Conservation (phyloP, 129 eudicot species). For the Pulicaria dysenterica region DNA sequence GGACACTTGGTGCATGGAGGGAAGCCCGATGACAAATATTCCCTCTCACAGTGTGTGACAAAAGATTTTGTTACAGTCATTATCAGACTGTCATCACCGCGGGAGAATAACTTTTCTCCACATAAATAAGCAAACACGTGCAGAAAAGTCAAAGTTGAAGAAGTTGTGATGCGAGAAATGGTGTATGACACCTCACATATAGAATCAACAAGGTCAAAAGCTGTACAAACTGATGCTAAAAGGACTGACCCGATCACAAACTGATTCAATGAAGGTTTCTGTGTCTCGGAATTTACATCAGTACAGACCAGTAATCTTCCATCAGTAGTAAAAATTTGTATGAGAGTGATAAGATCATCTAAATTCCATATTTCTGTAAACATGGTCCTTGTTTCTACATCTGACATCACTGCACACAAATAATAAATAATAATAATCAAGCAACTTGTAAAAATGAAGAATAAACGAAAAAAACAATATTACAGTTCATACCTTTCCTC, state of each 20-base stretch:
- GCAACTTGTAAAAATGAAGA: neutral
- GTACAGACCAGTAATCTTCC: constrained; percentile 41
- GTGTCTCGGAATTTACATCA: constrained; percentile 32
- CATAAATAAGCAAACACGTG: constrained; percentile 73
- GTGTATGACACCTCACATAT: constrained; percentile 65
- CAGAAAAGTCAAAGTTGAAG: constrained; percentile 47
- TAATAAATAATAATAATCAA: neutral
- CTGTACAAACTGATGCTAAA: constrained; percentile 65
- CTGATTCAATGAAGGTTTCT: constrained; percentile 52
- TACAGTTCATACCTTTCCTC: constrained; percentile 49
- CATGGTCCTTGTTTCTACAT: constrained; percentile 41
- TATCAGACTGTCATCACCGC: constrained; percentile 39
- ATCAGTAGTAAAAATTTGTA: constrained; percentile 57
- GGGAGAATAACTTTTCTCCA: constrained; percentile 54
- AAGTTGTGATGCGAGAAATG: constrained; percentile 40
- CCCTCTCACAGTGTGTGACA: constrained; percentile 54
- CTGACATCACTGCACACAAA: constrained; percentile 58
- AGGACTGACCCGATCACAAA: constrained; percentile 54
- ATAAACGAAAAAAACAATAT: constrained; percentile 13
- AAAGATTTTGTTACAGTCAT: constrained; percentile 66
- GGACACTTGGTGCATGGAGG: constrained; percentile 69
- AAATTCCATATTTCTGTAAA: constrained; percentile 45
- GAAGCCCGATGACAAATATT: constrained; percentile 32
- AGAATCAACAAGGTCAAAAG: constrained; percentile 58
- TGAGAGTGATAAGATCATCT: constrained; percentile 53